These are phyloP conservation scores for Thelephora terrestris DNA, from an alignment of 1,284 basidiomycete species.

Conservation along the genomic window DNA sequence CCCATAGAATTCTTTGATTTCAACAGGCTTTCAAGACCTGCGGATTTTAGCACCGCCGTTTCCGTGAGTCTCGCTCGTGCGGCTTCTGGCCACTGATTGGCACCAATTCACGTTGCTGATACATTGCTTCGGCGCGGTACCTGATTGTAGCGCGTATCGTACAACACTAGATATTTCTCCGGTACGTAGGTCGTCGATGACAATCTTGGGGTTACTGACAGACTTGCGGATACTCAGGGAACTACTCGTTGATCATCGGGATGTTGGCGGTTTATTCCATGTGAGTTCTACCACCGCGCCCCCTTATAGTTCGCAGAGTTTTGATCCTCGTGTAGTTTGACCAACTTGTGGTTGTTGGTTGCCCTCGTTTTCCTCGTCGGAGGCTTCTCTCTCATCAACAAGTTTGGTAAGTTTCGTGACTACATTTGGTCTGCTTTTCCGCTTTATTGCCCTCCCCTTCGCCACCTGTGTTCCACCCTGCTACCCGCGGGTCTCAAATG, in stretches of 20 bases:
- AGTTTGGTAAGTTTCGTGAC: conserved; percentile 57
- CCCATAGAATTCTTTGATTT: conserved; percentile 84
- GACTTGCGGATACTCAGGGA: conserved; percentile 36
- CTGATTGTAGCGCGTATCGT: conserved; percentile 68
- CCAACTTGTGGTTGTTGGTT: conserved; percentile 74
- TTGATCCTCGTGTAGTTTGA: conserved; percentile 36
- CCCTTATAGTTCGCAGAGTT: not conserved
- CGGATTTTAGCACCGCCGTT: conserved; percentile 60
- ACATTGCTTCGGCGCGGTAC: conserved; percentile 4
- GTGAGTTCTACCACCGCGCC: conserved; percentile 34
- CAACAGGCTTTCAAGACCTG: conserved; percentile 77
- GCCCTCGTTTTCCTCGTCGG: conserved; percentile 85
- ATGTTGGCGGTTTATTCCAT: conserved; percentile 84
- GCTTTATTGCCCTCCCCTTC: not conserved
- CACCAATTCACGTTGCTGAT: conserved; percentile 4
- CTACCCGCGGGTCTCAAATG: not conserved
- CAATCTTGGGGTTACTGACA: not conserved
- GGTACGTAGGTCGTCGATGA: too few relatives aligned
- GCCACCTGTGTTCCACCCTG: too few relatives aligned
- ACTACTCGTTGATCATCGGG: conserved; percentile 80
- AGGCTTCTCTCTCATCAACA: conserved; percentile 86
- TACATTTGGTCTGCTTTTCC: too few relatives aligned
- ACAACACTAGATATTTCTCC: conserved; percentile 92
- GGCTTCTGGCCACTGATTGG: not conserved
- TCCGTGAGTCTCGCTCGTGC: conserved; percentile 36